Base-by-base conservation (phyloP, 139 green algal genomes). In the Tetradesmus obliquus region DNA sequence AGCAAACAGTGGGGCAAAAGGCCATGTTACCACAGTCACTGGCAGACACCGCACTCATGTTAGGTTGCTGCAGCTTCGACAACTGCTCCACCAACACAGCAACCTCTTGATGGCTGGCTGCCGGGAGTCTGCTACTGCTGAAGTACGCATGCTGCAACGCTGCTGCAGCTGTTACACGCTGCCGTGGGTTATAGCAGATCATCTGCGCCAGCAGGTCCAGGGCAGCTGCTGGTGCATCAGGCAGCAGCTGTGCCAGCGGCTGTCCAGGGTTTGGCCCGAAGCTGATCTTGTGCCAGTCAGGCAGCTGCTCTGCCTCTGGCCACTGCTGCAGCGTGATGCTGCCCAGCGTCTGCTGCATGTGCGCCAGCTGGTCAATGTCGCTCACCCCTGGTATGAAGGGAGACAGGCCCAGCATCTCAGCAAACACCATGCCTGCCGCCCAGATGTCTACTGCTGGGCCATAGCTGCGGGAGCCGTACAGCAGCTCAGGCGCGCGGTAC, bases 401-500 rank as follows among this genome's bases (percentile, higher is more conserved):
- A 8, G 51, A 57, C 89, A 92, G 17, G 15, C 90, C 94, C 80
- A 98, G 92, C 82, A 98, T 91, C 94, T 98, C 97, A 86, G 94
- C 88, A 90, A 88, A 45, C 71, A 89, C 88, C 88, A 86, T 86
- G 55, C 98, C 98, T 8, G 95, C 94, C 17, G 96, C 97, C 98
- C 98, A 99, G 6, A 99, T 88, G 91, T 99, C 98, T 15, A 98
- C 94, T 8, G 81, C 91, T 17, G 96, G 92, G 15, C 95, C 95
- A 15, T 99, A 99, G 86, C 90, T 93, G n/a, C 88, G 94, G 20
- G 92, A 93, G n/a, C 97, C 97, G 79, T 97, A 98, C 13, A 99
- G 94, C 66, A 99, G 95, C 95, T 99, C 98, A 10, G 97, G 97
- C 0, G 97, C 85, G 45, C 97, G 93, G 93, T 99, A 99, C 97